Percentiles rank a stretch among this genome's conserved stretches.
Evolutionary conservation across 192 early-diverging fungal species (phyloP).

Genomic region (Irineochytrium annulatum): DNA sequence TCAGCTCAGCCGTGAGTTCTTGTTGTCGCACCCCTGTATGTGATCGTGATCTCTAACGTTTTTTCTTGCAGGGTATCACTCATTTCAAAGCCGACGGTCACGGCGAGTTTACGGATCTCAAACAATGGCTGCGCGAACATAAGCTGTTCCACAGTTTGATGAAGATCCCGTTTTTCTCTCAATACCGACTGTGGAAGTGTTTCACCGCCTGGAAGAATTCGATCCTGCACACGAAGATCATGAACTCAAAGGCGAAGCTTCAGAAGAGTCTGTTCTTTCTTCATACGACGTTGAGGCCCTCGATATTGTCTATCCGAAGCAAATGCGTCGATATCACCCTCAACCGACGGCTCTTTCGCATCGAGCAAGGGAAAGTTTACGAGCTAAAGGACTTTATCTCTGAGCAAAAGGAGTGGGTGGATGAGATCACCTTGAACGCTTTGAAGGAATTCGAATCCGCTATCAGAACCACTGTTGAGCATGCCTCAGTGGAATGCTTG

Average conservation of each 20-base stretch:
- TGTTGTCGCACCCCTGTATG: not conserved
- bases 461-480: slow-evolving; percentile 38
- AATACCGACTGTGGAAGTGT: slow-evolving; percentile 58
- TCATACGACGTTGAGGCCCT: slow-evolving; percentile 39
- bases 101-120: slow-evolving; percentile 49
- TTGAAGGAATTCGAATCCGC: slow-evolving; percentile 40
- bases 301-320: slow-evolving; percentile 33
- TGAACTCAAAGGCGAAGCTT: slow-evolving; percentile 28
- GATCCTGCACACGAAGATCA: slow-evolving; percentile 47
- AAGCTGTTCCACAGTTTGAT: slow-evolving; percentile 46
- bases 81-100: slow-evolving; percentile 45
- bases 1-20: slow-evolving; percentile 38
- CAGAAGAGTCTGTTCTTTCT: slow-evolving; percentile 44
- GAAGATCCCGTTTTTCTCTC: slow-evolving; percentile 50
- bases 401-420: slow-evolving; percentile 44
- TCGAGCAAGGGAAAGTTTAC: slow-evolving; percentile 32
- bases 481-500: slow-evolving; percentile 38
- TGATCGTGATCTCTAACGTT: slow-evolving; percentile 2
- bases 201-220: slow-evolving; percentile 50
- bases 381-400: slow-evolving; percentile 44
- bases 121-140: slow-evolving; percentile 53
- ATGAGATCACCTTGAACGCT: slow-evolving; percentile 12
- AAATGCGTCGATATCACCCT: slow-evolving; percentile 28
- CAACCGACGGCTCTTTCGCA: slow-evolving; percentile 26
- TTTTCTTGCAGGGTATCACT: slow-evolving; percentile 42